These are phyloP conservation scores for Trametes gibbosa DNA, from an alignment of 768 basidiomycete genomes.

Conservation along the genomic window DNA sequence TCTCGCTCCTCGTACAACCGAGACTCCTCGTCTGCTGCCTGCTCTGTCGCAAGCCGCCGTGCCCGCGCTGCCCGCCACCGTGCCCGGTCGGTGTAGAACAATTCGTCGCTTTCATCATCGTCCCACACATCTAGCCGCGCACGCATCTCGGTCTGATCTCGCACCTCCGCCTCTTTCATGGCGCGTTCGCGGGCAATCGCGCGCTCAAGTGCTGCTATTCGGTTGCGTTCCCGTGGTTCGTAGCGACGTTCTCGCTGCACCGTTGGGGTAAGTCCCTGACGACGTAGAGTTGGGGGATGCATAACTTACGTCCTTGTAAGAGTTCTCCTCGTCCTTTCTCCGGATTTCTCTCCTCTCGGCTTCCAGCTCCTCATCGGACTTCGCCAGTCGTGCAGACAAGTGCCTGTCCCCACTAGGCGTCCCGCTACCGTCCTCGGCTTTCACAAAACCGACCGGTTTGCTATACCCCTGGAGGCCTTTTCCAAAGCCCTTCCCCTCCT, in stretches of 20 bases:
- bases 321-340: slow-evolving; percentile 75
- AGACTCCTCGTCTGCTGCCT: slow-evolving; percentile 81
- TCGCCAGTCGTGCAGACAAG: slow-evolving; percentile 27
- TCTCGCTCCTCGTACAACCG: slow-evolving; percentile 82
- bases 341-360: slow-evolving; percentile 73
- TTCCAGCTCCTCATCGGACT: slow-evolving; percentile 87
- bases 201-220: slow-evolving; percentile 75
- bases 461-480: slow-evolving; percentile 74
- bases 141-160: slow-evolving; percentile 77
- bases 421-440: slow-evolving; percentile 48
- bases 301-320: slow-evolving; percentile 78
- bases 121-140: slow-evolving; percentile 86
- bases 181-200: slow-evolving; percentile 70
- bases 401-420: slow-evolving; percentile 31
- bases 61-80: slow-evolving; percentile 84
- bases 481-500: slow-evolving; percentile 49
- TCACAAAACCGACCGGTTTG: slow-evolving; percentile 84
- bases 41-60: slow-evolving; percentile 71
- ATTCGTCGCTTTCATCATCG: slow-evolving; percentile 89
- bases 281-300: neutral
- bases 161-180: slow-evolving; percentile 73
- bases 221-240: slow-evolving; percentile 82
- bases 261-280: neutral
- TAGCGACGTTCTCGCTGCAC: slow-evolving; percentile 88
- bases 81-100: slow-evolving; percentile 86